Percentiles rank a stretch among this genome's conserved stretches.
phyloP scores from a whole-genome alignment of 2,329 filamentous ascomycete species.

The Penicillium paneum region DNA sequence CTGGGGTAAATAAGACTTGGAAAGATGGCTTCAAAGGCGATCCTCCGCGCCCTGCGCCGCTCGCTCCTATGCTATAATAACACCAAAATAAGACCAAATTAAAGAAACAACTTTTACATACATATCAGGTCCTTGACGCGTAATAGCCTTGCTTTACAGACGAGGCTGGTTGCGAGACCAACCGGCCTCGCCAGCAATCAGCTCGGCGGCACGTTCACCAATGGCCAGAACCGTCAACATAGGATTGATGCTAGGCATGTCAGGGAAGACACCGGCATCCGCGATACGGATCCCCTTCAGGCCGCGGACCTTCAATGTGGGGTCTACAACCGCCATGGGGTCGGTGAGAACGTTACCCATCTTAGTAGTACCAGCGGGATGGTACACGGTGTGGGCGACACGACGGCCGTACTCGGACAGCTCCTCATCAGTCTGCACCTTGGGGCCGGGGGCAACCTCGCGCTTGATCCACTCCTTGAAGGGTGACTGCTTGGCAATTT shows the following conservation, averaged over 20 bases:
- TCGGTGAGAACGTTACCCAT: slow-evolving; percentile 75
- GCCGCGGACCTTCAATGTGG: slow-evolving; percentile 67
- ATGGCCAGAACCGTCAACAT: slow-evolving; percentile 86
- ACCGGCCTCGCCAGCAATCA: slow-evolving; percentile 71
- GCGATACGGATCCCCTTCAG: slow-evolving; percentile 73
- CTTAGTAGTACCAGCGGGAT: slow-evolving; percentile 84
- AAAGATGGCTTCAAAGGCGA: not conserved
- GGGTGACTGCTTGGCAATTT: slow-evolving; percentile 69
- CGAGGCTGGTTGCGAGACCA: slow-evolving; percentile 59
- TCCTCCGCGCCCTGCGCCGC: slow-evolving; percentile 8
- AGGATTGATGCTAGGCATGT: slow-evolving; percentile 81
- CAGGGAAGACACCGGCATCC: slow-evolving; percentile 83
- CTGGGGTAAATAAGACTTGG: not conserved
- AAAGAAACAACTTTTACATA: slow-evolving; percentile 19
- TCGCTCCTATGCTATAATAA: slow-evolving; percentile 25
- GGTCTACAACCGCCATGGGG: slow-evolving; percentile 74
- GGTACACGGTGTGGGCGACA: slow-evolving; percentile 84
- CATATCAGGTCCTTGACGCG: slow-evolving; percentile 11
- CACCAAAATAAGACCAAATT: slow-evolving; percentile 13
- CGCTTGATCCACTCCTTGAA: slow-evolving; percentile 81
- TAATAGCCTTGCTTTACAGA: slow-evolving; percentile 41
- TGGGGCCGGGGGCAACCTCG: slow-evolving; percentile 74
- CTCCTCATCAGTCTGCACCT: slow-evolving; percentile 72
- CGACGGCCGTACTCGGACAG: slow-evolving; percentile 77
- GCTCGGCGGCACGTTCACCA: slow-evolving; percentile 78